Base-by-base conservation (phyloP, 2,329 filamentous ascomycete species). In the Botrytis medusae region DNA sequence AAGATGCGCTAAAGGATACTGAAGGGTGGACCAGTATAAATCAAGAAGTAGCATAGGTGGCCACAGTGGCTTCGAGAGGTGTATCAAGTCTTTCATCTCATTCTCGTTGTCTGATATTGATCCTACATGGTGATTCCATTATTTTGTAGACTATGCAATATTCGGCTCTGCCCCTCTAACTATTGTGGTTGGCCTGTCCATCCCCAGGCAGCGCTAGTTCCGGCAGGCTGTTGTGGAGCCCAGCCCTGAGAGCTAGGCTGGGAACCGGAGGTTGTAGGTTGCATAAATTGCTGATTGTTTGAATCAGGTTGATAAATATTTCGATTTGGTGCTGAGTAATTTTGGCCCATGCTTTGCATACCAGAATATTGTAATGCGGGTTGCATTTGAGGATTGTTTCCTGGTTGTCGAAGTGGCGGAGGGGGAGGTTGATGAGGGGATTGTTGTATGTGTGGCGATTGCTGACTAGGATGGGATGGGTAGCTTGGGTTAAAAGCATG, bases 271-370 rank as follows among this genome's bases (percentile, higher is more conserved):
- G 89, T 82, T 77, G 86, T 82, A 82, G 90, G 86, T 78, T 91
- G 89, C 88, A 94, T 87, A 83, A 91, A 92, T 79, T 90, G 88
- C 70, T 90, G 85, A 6, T 88, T 87, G 1, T 88, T 90, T 82
- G 90, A 89, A 64, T 92, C 90, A 42, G 88, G 83, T 29, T 87
- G 83, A 77, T 90, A 90, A 78, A 91, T 87, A 60, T 42, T 37
- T 77, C 89, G 88, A 12, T 85, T 84, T 40, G 86, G 84, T n/a
- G 84, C 83, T 40, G 85, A 83, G 78, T 89, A 90, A 51, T 85
- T 84, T 78, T 91, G 90, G 48, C 85, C 84, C 81, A 91, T 86
- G 60, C 86, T 85, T 59, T 87, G 87, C 86, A 91, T 90, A 42
- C 86, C 86, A n/a, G 88, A 85, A 78, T 91, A 91, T 72, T 89